phyloP scores from a whole-genome alignment of 2,329 filamentous ascomycete species.

The Neocatenulostroma microsporum region DNA sequence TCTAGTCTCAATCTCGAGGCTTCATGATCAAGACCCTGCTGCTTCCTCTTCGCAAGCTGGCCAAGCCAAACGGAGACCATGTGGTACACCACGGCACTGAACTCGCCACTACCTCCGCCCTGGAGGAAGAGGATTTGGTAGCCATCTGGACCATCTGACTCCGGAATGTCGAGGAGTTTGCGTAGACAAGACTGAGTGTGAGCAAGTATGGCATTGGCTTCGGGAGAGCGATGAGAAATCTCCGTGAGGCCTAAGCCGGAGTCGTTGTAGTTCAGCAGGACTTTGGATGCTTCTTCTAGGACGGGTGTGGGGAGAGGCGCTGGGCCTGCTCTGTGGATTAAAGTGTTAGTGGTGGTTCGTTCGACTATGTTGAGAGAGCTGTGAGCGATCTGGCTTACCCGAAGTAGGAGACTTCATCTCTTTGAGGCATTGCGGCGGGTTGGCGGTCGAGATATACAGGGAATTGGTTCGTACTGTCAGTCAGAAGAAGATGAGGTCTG shows the following conservation, averaged over 20 bases:
- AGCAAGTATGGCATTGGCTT: constrained; percentile 71
- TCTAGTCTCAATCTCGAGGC: constrained; percentile 68
- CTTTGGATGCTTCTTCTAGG: constrained; percentile 65
- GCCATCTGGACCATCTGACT: constrained; percentile 67
- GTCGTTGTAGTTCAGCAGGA: constrained; percentile 72
- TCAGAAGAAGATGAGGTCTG: no score
- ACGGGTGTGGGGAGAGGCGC: constrained; percentile 77
- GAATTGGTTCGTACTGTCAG: no score
- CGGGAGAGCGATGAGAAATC: constrained; percentile 76
- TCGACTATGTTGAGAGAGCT: no score
- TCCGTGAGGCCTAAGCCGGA: constrained; percentile 82
- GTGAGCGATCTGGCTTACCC: no score
- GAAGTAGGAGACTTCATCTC: constrained; percentile 74
- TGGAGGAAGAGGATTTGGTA: constrained; percentile 89
- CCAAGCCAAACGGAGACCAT: constrained; percentile 73
- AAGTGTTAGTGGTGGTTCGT: no score
- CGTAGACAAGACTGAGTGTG: constrained; percentile 67
- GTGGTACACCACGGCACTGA: constrained; percentile 78
- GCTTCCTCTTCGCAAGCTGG: constrained; percentile 51
- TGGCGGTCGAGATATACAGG: not conserved
- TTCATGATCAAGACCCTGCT: constrained; percentile 41
- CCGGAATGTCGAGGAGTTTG: constrained; percentile 69
- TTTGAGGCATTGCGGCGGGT: constrained; percentile 53
- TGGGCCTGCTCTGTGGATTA: constrained; percentile 80
- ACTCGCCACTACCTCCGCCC: constrained; percentile 77